Percentiles rank a stretch among this genome's conserved stretches.
Evolutionary conservation across 163 green algal species (phyloP).

Genomic region (Prototheca wickerhamii): DNA sequence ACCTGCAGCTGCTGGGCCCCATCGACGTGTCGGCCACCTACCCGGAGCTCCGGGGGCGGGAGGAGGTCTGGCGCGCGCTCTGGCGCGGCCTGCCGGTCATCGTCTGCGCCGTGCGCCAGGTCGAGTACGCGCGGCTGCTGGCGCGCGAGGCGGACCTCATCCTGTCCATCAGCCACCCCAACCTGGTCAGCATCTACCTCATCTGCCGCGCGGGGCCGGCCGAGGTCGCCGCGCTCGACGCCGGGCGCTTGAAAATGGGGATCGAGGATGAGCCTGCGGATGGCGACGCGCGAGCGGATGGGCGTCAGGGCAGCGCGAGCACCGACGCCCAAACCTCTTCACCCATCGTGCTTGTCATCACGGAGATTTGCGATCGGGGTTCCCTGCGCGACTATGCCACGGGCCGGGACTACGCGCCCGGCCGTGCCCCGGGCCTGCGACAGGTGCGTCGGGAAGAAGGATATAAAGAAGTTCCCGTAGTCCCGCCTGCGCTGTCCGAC

Average conservation of each 20-base stretch:
- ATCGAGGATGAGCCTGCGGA: too few species aligned
- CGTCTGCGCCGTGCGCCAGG: constrained; percentile 5
- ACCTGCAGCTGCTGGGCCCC: neutral
- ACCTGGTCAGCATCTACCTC: constrained; percentile 5
- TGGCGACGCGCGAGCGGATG: too few species aligned
- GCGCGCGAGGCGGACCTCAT: neutral
- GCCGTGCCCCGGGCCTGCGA: too few species aligned
- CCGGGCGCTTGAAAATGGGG: too few species aligned
- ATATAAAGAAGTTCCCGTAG: too few species aligned
- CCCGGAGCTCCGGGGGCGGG: neutral
- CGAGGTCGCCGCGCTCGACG: too few species aligned
- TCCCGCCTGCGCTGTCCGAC: too few species aligned
- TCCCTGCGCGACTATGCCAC: neutral
- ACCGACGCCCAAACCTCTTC: neutral
- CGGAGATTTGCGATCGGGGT: constrained; percentile 9
- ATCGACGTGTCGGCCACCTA: too few species aligned
- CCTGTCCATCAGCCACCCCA: constrained; percentile 9
- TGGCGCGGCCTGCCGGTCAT: constrained; percentile 5
- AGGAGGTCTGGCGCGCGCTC: neutral
- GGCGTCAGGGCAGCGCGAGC: neutral
- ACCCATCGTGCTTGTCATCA: constrained; percentile 6
- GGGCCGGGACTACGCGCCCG: neutral
- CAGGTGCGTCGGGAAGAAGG: too few species aligned
- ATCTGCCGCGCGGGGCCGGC: neutral
- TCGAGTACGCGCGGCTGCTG: neutral